Evolutionary conservation across 306 rosid genomes (phyloP).

Genomic region (Cucurbita argyrosperma): DNA sequence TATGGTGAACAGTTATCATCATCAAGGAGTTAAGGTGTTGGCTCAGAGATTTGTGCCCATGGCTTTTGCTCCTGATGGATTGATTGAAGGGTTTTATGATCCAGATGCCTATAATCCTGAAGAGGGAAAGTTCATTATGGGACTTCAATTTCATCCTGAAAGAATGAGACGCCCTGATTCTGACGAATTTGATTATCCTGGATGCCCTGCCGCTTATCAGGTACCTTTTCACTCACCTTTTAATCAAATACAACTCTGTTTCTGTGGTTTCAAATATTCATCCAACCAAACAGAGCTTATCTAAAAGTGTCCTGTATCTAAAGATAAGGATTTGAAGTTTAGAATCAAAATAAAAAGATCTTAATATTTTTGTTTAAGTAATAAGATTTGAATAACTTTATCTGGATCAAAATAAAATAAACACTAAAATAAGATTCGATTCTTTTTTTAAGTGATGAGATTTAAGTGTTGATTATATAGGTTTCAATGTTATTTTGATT

Average conservation of each 20-base stretch:
- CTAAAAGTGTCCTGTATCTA: background rate
- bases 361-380: too few relatives aligned
- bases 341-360: too few relatives aligned
- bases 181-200: constrained; percentile 75
- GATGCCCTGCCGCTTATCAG: constrained; percentile 81
- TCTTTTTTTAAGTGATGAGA: too few relatives aligned
- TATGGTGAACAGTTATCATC: constrained; percentile 81
- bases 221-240: constrained; percentile 14
- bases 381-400: too few relatives aligned
- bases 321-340: too few relatives aligned
- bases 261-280: too few relatives aligned
- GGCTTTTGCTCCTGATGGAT: constrained; percentile 73
- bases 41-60: constrained; percentile 79
- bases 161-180: constrained; percentile 66
- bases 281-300: background rate
- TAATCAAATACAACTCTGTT: background rate
- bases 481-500: background rate
- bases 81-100: constrained; percentile 81
- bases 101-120: constrained; percentile 80
- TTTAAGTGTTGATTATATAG: background rate
- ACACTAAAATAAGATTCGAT: background rate
- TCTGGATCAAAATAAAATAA: background rate
- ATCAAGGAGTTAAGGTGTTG: constrained; percentile 77
- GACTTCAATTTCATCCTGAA: constrained; percentile 89
- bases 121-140: constrained; percentile 91